Evolutionary conservation across 768 basidiomycete genomes (phyloP).

Genomic region (Russula earlei): DNA sequence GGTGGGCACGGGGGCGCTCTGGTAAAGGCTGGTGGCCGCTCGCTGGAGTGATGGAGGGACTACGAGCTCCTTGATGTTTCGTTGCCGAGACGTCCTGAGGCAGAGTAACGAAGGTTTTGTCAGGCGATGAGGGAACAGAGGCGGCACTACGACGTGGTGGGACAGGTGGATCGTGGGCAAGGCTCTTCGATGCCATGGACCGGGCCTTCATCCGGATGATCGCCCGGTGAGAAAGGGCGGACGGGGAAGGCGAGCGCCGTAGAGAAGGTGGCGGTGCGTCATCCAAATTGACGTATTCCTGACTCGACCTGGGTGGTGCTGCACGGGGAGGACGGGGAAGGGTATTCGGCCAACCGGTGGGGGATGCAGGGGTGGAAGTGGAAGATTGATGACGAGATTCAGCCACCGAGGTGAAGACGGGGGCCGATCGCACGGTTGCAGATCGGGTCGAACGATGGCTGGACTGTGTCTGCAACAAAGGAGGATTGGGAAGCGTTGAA

Average conservation of each 20-base stretch:
- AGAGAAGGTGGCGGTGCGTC: constrained; percentile 19
- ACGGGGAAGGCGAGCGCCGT: constrained; percentile 20
- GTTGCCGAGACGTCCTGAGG: constrained; percentile 3
- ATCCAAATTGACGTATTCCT: constrained; percentile 20
- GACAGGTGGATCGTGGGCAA: background rate
- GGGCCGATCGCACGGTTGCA: constrained; percentile 6
- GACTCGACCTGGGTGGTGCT: constrained; percentile 1
- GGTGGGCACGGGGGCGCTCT: constrained; percentile 3
- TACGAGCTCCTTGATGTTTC: constrained; percentile 1
- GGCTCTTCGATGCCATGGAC: background rate
- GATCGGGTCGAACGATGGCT: constrained; percentile 16
- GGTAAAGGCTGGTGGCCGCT: background rate
- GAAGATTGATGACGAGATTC: constrained; percentile 4
- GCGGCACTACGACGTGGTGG: constrained; percentile 5
- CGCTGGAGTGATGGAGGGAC: constrained; percentile 6
- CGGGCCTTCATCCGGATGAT: background rate
- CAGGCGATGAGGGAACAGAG: constrained; percentile 19
- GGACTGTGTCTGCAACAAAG: background rate
- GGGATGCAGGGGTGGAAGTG: constrained; percentile 16
- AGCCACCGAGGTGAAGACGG: background rate
- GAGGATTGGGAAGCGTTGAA: constrained; percentile 7
- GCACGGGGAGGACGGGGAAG: constrained; percentile 16
- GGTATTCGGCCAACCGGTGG: constrained; percentile 12
- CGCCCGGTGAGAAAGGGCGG: background rate
- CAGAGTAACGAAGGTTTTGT: constrained; percentile 2